Conservation (phyloP, 1,139 yeast genomes). For the Candida anutae region DNA sequence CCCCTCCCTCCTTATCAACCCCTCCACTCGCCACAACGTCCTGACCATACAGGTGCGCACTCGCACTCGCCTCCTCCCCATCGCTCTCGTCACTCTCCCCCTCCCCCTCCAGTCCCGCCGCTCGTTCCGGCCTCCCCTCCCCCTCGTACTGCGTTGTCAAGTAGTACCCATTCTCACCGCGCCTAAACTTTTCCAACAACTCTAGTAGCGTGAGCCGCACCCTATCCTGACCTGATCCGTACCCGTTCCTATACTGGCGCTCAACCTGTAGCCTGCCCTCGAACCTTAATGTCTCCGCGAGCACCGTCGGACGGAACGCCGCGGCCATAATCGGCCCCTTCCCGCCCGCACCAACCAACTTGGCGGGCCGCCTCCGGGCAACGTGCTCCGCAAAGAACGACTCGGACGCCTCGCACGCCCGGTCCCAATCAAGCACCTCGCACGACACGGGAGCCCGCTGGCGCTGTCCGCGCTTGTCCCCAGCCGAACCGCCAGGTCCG, state of each 20-base stretch:
- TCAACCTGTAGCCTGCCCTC: conserved; percentile 45
- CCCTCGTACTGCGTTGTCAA: conserved; percentile 63
- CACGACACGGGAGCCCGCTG: neutral
- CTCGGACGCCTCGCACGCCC: conserved; percentile 1
- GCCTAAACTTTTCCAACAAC: conserved; percentile 30
- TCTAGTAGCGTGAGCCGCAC: conserved; percentile 40
- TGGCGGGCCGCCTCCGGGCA: conserved; percentile 6
- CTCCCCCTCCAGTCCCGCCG: conserved; percentile 2
- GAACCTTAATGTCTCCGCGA: conserved; percentile 25
- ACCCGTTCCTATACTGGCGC: conserved; percentile 48
- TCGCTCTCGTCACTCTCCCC: conserved; percentile 9
- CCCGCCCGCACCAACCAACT: conserved; percentile 7
- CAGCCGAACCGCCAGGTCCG: too few relatives aligned
- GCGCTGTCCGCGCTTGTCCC: neutral
- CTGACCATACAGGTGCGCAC: conserved; percentile 9
- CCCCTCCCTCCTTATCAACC: conserved; percentile 5
- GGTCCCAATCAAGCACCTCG: neutral
- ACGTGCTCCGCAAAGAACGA: conserved; percentile 5
- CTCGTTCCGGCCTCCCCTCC: conserved; percentile 20
- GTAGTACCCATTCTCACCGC: conserved; percentile 41
- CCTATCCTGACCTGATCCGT: conserved; percentile 55
- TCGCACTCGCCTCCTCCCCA: conserved; percentile 3
- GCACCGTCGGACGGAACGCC: too few relatives aligned
- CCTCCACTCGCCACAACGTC: conserved; percentile 6
- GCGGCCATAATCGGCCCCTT: conserved; percentile 22